Base-by-base conservation (phyloP, 192 early-diverging fungal species). In the Diversispora epigaea region DNA sequence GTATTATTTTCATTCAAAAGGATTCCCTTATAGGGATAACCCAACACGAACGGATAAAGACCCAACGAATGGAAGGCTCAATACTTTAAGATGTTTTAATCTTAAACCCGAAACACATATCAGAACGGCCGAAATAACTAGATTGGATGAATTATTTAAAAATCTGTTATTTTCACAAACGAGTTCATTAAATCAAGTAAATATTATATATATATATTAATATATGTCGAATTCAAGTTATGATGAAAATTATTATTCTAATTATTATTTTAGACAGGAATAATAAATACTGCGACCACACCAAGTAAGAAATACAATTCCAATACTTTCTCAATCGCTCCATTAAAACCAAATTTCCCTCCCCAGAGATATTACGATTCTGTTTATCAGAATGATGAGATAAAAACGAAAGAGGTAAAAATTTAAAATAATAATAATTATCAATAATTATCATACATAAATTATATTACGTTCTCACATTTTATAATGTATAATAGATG, bases 1-100 rank as follows among this genome's bases (percentile, higher is more conserved):
- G 65, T 47, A 49, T 21, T 46, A 22, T 7, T 67, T 21, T 49
- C 65, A 67, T 46, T 19, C 65, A 22, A 12, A 67, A 19, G 65
- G 65, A 21, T 67, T 25, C 12, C 41, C 65, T 7, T 67, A 45
- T 22, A 67, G 11, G 22, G 6, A n/a, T 25, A 67, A 25, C 10
- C 15, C 44, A n/a, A 14, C 25, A 3, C 9, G 44, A 5, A 47
- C 8, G 4, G 7, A 67, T 15, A 32, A 0, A 3, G 65, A 67
- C 22, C 65, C 65, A 21, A 67, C 65, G 6, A 45, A 45, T 21
- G 65, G 44, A 25, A 45, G 12, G 12, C 5, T 67, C 4, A 25
- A 6, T 45, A 45, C 19, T 25, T 9, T 67, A 49, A 25, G n/a
- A 0, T 49, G 46, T 2, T 14, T 67, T 14, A 49, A 15, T 45